These are phyloP conservation scores for Lecanicillium sp. DNA, from an alignment of 2,329 filamentous ascomycete species.

Conservation along the genomic window DNA sequence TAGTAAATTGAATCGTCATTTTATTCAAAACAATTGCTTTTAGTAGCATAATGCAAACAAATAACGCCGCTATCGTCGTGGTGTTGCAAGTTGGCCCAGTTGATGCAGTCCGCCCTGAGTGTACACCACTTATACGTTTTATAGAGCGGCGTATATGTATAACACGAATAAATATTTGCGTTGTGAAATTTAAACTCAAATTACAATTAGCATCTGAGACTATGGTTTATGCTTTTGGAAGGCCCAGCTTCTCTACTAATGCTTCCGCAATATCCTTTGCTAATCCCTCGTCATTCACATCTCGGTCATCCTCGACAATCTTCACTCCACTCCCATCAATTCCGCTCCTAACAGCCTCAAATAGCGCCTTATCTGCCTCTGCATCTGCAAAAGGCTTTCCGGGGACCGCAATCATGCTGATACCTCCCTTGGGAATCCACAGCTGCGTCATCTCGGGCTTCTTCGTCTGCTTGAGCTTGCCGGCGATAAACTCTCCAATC, in stretches of 20 bases:
- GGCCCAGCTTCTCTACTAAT: conserved; percentile 23
- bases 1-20: too few relatives aligned
- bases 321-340: conserved; percentile 40
- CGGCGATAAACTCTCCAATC: conserved; percentile 49
- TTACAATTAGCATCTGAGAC: too few relatives aligned
- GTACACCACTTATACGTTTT: too few relatives aligned
- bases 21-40: too few relatives aligned
- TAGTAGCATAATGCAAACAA: too few relatives aligned
- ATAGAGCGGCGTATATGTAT: too few relatives aligned
- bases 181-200: too few relatives aligned
- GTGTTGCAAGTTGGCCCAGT: too few relatives aligned
- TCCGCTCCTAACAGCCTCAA: conserved; percentile 40
- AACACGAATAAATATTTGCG: too few relatives aligned
- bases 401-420: conserved; percentile 51
- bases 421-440: conserved; percentile 50
- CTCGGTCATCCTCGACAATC: conserved; percentile 39
- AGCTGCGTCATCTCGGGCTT: conserved; percentile 40
- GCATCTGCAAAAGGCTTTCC: conserved; percentile 45
- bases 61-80: too few relatives aligned
- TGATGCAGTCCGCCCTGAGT: too few relatives aligned
- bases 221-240: too few relatives aligned
- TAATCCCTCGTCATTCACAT: conserved; percentile 48
- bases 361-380: conserved; percentile 39
- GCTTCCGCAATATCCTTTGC: conserved; percentile 38
- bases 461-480: conserved; percentile 38